Evolutionary conservation across 208 protist genomes (phyloP).

Genomic region (Entamoeba histolytica): DNA sequence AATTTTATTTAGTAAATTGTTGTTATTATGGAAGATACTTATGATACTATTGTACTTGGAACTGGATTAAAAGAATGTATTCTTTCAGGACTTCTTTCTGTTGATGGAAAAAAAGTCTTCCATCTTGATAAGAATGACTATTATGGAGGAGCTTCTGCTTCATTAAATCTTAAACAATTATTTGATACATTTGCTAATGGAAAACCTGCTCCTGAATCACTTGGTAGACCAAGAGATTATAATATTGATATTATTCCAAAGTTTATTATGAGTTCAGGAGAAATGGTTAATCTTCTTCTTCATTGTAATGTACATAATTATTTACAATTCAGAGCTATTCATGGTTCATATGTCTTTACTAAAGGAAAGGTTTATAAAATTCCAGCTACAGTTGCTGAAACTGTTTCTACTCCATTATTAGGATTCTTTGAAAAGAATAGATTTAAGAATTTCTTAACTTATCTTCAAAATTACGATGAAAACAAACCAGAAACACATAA

Average conservation of each 20-base stretch:
- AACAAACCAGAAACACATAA: neutral
- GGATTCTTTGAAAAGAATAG: slow-evolving; percentile 30
- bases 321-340: slow-evolving; percentile 91
- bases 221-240: slow-evolving; percentile 77
- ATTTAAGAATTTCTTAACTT: neutral
- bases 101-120: slow-evolving; percentile 83
- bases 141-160: slow-evolving; percentile 94
- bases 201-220: slow-evolving; percentile 28
- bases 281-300: slow-evolving; percentile 80
- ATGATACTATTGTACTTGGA: slow-evolving; percentile 88
- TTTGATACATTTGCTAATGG: slow-evolving; percentile 65
- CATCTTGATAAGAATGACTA: slow-evolving; percentile 97
- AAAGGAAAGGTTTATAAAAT: slow-evolving; percentile 76
- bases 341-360: slow-evolving; percentile 80
- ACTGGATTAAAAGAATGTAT: slow-evolving; percentile 97
- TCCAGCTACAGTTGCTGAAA: slow-evolving; percentile 74
- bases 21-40: slow-evolving; percentile 52
- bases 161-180: slow-evolving; percentile 82
- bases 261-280: slow-evolving; percentile 75
- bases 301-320: slow-evolving; percentile 86
- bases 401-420: slow-evolving; percentile 73
- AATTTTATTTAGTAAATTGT: too few relatives aligned
- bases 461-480: neutral
- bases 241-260: slow-evolving; percentile 97
- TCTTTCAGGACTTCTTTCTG: slow-evolving; percentile 53